Evolutionary conservation across 2,329 filamentous ascomycete species (phyloP).

Genomic region (Trichoderma gracile): DNA sequence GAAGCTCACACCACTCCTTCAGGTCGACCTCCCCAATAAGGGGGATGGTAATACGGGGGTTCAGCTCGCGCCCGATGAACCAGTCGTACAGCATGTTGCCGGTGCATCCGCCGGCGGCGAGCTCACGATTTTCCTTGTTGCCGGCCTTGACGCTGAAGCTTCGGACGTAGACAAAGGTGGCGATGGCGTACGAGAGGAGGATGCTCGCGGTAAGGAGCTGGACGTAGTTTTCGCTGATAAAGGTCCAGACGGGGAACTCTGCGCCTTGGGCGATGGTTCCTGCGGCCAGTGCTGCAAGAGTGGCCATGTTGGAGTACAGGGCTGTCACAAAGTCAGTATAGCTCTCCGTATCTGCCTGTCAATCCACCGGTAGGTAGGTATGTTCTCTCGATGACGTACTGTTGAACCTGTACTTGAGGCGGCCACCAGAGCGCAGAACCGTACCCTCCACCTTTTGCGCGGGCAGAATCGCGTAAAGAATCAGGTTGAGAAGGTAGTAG

Average conservation of each 20-base stretch:
- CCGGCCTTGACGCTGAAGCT: conserved; percentile 81
- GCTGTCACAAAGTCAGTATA: conserved; percentile 49
- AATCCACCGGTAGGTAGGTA: background rate
- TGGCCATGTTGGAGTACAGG: conserved; percentile 72
- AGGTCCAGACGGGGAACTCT: conserved; percentile 86
- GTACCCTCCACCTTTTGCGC: conserved; percentile 71
- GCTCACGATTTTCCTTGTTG: conserved; percentile 70
- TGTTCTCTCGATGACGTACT: conserved; percentile 46
- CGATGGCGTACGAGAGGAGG: conserved; percentile 69
- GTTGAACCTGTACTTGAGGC: conserved; percentile 80
- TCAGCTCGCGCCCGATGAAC: conserved; percentile 94
- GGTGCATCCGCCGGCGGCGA: conserved; percentile 77
- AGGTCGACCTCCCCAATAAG: conserved; percentile 84
- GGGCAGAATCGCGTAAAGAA: conserved; percentile 76
- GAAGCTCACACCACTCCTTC: conserved; percentile 85
- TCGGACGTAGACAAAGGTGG: conserved; percentile 76
- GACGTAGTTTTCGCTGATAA: conserved; percentile 87
- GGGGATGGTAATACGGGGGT: conserved; percentile 78
- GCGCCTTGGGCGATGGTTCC: conserved; percentile 77
- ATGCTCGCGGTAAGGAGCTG: conserved; percentile 84
- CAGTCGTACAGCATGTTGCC: conserved; percentile 92
- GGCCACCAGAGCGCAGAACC: conserved; percentile 67
- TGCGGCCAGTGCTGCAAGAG: conserved; percentile 67
- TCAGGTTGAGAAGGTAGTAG: conserved; percentile 75
- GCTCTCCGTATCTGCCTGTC: background rate